Conservation (phyloP, 1,284 basidiomycete genomes). For the Heterobasidion irregulare region DNA sequence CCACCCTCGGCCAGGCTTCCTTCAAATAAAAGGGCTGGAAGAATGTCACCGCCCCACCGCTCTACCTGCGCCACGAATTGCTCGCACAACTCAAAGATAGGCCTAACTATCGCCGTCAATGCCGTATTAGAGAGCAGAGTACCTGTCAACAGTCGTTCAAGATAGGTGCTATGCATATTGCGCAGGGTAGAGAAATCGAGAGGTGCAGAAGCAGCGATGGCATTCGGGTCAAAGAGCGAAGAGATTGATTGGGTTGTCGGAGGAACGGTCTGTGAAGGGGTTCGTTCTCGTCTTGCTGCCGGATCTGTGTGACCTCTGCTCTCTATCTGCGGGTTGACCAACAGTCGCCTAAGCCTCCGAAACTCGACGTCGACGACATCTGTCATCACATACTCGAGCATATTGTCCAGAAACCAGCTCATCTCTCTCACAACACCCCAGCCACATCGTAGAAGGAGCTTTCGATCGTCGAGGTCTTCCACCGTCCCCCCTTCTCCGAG, state of each 20-base stretch:
- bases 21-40: conserved; percentile 77
- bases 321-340: conserved; percentile 19
- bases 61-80: conserved; percentile 79
- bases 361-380: conserved; percentile 88
- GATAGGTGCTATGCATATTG: conserved; percentile 71
- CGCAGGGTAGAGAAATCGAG: conserved; percentile 84
- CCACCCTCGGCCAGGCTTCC: conserved; percentile 53
- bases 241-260: neutral
- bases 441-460: conserved; percentile 61
- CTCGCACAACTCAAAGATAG: conserved; percentile 77
- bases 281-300: neutral
- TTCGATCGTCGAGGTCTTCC: conserved; percentile 57
- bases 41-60: conserved; percentile 87
- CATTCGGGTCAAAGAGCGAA: neutral
- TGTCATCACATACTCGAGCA: conserved; percentile 80
- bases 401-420: conserved; percentile 85
- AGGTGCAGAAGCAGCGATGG: conserved; percentile 17
- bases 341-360: conserved; percentile 49
- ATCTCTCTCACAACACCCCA: conserved; percentile 85
- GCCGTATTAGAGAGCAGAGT: conserved; percentile 67
- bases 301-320: conserved; percentile 3
- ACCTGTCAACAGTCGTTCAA: conserved; percentile 75
- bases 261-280: neutral
- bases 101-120: conserved; percentile 55
- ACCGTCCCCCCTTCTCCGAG: conserved; percentile 78